A percentile compares a stretch with the other conserved stretches of the same genome.
phyloP scores from a whole-genome alignment of 1,139 yeast species.

The Cylindricascospora bacillispora region DNA sequence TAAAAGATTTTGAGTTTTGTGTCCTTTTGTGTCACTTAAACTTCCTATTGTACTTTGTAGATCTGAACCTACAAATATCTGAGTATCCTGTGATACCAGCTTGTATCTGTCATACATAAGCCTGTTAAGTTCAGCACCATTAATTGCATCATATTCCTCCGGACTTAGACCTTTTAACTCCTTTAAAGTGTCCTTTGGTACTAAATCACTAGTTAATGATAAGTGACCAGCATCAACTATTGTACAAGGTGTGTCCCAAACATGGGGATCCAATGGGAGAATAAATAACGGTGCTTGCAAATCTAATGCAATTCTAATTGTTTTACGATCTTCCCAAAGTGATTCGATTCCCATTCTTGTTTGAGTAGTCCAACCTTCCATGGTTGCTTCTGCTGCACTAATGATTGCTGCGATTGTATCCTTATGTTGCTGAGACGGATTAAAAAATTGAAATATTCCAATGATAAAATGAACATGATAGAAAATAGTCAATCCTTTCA shows the following conservation, averaged over 20 bases:
- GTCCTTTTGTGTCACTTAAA: constrained; percentile 36
- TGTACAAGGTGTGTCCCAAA: constrained; percentile 79
- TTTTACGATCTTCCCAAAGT: constrained; percentile 88
- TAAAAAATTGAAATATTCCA: constrained; percentile 60
- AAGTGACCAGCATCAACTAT: constrained; percentile 95
- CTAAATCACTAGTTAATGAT: constrained; percentile 69
- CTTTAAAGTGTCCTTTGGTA: constrained; percentile 54
- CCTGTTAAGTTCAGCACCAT: constrained; percentile 58
- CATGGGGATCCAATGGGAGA: constrained; percentile 71
- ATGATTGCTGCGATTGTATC: constrained; percentile 86
- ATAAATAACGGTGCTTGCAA: constrained; percentile 88
- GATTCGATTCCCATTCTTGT: constrained; percentile 89
- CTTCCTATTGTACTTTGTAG: constrained; percentile 67
- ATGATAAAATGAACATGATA: constrained; percentile 77
- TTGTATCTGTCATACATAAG: constrained; percentile 85
- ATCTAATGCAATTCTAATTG: constrained; percentile 72
- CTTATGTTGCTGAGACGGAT: constrained; percentile 73
- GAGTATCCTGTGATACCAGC: constrained; percentile 72
- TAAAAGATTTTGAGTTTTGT: constrained; percentile 37
- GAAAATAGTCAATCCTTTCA: constrained; percentile 80
- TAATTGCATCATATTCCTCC: constrained; percentile 54
- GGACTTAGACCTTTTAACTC: constrained; percentile 56
- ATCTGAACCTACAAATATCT: constrained; percentile 73
- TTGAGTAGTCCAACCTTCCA: constrained; percentile 80
- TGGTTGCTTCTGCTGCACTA: constrained; percentile 92